Evolutionary conservation across 169 alveolate genomes (phyloP), one percentile per base, ranked within the genome.

Genomic region (Cryptosporidium sp.): DNA sequence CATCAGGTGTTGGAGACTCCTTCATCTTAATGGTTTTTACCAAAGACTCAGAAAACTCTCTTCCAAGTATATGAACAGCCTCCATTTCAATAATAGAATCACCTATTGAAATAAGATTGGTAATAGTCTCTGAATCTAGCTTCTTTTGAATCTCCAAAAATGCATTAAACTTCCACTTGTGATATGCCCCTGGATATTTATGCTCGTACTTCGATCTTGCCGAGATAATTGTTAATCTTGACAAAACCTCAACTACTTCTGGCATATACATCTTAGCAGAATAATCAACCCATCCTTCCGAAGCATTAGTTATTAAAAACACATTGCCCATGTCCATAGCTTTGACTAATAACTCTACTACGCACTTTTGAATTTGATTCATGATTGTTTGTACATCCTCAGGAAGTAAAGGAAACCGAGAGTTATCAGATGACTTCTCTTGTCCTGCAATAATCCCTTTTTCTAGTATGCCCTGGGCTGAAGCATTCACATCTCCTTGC

Each of bases 221-320:
- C 3, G 98, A 96, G 31, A 97, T 96, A 37, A 97, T 92, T 21
- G 91, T 85, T 23, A 96, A 62, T 75, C 95, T 95, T n/a, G 92
- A 84, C 9, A 75, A 18, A 31, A 55, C 71, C 1, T 41, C 43
- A 67, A 67, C 68, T 0, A 96, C 68, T 39, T 86, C 70, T 59
- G 98, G 97, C 86, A 95, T 91, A 85, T 93, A 97, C 80, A 92
- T 85, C 43, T 93, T 75, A 4, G 97, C 94, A 23, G 97, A 94
- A 74, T 94, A 95, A 84, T 97, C 97, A n/a, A 97, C 98, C 99
- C 99, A 96, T 41, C 98, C 99, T 51, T 94, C 94, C 70, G 96
- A 97, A 14, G 99, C 98, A 92, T 97, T 97, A 26, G 99, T 97
- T 45, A 97, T 96, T 39, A 96, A 93, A 91, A 93, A 96, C 3